Percentiles rank a stretch among this genome's conserved stretches.
phyloP scores from a whole-genome alignment of 768 basidiomycete species.

The Arthromyces matolae region DNA sequence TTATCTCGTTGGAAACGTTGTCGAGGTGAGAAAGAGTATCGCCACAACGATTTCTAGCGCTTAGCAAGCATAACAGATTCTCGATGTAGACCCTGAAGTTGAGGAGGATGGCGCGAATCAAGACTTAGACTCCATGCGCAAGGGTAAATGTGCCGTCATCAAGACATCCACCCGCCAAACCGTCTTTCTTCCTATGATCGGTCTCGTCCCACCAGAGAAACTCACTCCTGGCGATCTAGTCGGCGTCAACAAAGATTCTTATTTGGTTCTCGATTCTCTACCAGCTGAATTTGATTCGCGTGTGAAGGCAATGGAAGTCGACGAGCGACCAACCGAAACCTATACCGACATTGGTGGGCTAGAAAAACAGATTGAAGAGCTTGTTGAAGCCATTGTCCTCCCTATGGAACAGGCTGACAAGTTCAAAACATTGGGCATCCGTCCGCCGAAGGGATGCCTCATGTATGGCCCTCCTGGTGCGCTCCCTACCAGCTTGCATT shows the following conservation, averaged over 20 bases:
- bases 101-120: conserved; percentile 96
- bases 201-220: conserved; percentile 90
- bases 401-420: conserved; percentile 99
- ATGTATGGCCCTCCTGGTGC: conserved; percentile 98
- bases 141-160: conserved; percentile 97
- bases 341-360: conserved; percentile 97
- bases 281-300: conserved; percentile 97
- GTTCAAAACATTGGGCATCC: conserved; percentile 98
- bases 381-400: conserved; percentile 95
- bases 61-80: conserved; percentile 52
- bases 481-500: conserved; percentile 16
- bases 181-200: conserved; percentile 96
- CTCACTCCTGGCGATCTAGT: conserved; percentile 92
- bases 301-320: conserved; percentile 99
- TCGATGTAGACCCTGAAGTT: conserved; percentile 90
- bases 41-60: conserved; percentile 7
- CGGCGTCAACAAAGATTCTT: conserved; percentile 99
- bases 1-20: conserved; percentile 96
- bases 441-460: conserved; percentile 93
- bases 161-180: conserved; percentile 99
- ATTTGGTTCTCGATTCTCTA: conserved; percentile 91
- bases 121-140: conserved; percentile 93
- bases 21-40: conserved; percentile 64
- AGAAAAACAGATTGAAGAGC: conserved; percentile 98
- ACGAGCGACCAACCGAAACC: conserved; percentile 94